Base-by-base conservation (phyloP, 2,329 filamentous ascomycete species). In the Talaromyces marneffei region DNA sequence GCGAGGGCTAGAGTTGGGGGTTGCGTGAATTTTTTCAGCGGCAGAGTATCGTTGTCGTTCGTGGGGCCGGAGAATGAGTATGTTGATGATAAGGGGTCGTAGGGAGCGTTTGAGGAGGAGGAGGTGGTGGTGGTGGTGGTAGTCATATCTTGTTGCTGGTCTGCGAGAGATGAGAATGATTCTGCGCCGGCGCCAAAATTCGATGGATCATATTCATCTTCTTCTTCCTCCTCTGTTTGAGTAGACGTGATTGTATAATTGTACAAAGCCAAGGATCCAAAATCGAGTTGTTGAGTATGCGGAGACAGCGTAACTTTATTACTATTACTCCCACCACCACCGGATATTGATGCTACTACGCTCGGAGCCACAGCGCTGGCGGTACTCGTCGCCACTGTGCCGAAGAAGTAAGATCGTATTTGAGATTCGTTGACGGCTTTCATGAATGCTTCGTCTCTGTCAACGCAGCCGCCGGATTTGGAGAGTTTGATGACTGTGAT, bases 391-490 rank as follows among this genome's bases (percentile, higher is more conserved):
- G 56, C 48, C 9, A 74, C 68, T 65, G 90, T 88, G 9, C 94
- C 94, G 72, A 97, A 99, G 78, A 99, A 99, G 75, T 99, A 99
- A 68, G 92, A 88, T 66, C 89, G 88, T 57, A 97, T 92, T 56
- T 89, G 84, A 0, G 88, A 85, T 69, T 95, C 90, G 48, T 89
- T 84, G 4, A 85, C 77, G 16, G 86, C 82, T 68, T 90, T 89
- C 81, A 92, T 85, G 73, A 91, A 95, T 0, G 78, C 72, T 39
- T 87, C 84, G 65, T 92, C 88, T 53, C 91, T 84, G 69, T 90
- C 85, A 1, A 90, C 90, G 39, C 90, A 92, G 25, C 94, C 94
- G 37, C 91, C 90, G 0, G 92, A 95, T 71, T 91, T 92, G 64
- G 92, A 86, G 12, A 99, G 81, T 61, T 87, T 86, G 54, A 97